Evolutionary conservation across 305 asterid species (phyloP).

Genomic region (Caryopteris hybrid): DNA sequence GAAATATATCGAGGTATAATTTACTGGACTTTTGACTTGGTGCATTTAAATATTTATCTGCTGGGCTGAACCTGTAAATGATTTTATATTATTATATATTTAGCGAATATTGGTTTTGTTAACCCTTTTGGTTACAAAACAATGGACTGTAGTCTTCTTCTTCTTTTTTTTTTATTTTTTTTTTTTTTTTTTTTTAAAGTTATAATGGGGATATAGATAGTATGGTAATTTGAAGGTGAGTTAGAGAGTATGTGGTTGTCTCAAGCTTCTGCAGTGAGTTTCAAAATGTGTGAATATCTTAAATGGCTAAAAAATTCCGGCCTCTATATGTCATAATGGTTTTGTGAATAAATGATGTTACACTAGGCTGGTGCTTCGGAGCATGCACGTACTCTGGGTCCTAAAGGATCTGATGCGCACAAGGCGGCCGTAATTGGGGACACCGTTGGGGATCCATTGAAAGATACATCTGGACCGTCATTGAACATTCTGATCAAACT

Average conservation of each 20-base stretch:
- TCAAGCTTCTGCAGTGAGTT: too few species aligned
- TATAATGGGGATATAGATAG: too few species aligned
- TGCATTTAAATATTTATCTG: neutral
- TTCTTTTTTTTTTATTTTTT: too few species aligned
- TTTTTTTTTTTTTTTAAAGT: too few species aligned
- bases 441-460: conserved; percentile 68
- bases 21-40: neutral
- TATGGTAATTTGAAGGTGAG: too few species aligned
- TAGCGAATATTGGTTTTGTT: neutral
- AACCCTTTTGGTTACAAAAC: too few species aligned
- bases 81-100: too few species aligned
- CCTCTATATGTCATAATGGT: neutral
- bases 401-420: conserved; percentile 73
- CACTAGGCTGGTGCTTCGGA: conserved; percentile 75
- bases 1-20: conserved; percentile 56
- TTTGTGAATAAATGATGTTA: neutral
- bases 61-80: neutral
- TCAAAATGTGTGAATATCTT: too few species aligned
- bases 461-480: conserved; percentile 79
- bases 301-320: too few species aligned
- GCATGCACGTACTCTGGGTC: conserved; percentile 59
- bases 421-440: conserved; percentile 78
- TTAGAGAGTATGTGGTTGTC: too few species aligned
- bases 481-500: conserved; percentile 70
- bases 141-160: too few species aligned